Percentiles rank a stretch among this genome's conserved stretches.
These are phyloP conservation scores for Citrullus amarus DNA, from an alignment of 306 rosid species.

Conservation along the genomic window DNA sequence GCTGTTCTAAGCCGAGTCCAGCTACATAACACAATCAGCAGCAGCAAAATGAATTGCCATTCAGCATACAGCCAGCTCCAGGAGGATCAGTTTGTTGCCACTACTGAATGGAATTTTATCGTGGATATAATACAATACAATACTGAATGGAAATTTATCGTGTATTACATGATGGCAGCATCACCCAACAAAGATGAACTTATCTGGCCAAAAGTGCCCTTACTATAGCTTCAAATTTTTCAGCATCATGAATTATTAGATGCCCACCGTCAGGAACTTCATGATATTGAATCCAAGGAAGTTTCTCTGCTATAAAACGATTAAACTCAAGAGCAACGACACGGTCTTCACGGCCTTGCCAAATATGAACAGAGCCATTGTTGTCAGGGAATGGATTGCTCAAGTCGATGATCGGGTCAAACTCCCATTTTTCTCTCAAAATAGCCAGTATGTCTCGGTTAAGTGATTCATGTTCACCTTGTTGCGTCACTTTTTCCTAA, in stretches of 20 bases:
- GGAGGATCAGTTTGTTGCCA: neutral
- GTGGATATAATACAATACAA: neutral
- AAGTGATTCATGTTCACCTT: conserved; percentile 61
- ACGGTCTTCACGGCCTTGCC: conserved; percentile 57
- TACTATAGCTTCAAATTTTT: conserved; percentile 36
- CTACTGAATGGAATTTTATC: neutral
- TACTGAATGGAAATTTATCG: neutral
- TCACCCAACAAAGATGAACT: neutral
- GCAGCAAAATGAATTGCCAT: neutral
- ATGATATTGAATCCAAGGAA: conserved; percentile 72
- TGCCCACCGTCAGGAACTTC: conserved; percentile 62
- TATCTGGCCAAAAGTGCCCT: conserved; percentile 38
- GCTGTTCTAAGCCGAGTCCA: neutral
- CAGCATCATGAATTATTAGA: conserved; percentile 17
- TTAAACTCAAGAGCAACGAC: conserved; percentile 33
- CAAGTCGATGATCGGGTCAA: conserved; percentile 12
- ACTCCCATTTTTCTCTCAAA: conserved; percentile 47
- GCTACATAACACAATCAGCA: neutral
- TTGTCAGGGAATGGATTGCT: conserved; percentile 31
- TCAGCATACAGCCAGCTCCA: neutral
- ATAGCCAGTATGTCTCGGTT: conserved; percentile 38
- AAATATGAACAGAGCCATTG: conserved; percentile 48
- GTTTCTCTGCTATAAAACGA: conserved; percentile 42
- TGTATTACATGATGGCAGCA: neutral
- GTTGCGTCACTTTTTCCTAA: conserved; percentile 54